Evolutionary conservation across 495 filamentous ascomycete species (phyloP).

Genomic region (Rostrohypoxylon terebratum): DNA sequence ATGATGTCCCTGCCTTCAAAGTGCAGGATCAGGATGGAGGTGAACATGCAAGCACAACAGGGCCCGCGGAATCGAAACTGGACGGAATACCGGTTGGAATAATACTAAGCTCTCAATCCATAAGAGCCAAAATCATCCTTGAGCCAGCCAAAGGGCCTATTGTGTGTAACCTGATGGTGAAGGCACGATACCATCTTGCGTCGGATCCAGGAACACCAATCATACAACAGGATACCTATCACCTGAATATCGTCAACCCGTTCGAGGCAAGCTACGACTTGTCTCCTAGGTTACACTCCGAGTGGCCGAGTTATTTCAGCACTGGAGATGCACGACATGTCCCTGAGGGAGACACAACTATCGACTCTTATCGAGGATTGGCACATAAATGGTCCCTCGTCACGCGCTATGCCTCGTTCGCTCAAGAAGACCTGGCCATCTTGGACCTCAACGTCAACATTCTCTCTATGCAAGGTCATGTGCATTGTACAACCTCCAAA

Average conservation of each 20-base stretch:
- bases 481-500: constrained; percentile 54
- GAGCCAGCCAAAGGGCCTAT: constrained; percentile 63
- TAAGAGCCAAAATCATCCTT: constrained; percentile 58
- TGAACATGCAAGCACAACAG: constrained; percentile 40
- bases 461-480: constrained; percentile 65
- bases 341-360: constrained; percentile 32
- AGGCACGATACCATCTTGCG: constrained; percentile 78
- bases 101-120: constrained; percentile 64
- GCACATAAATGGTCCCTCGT: constrained; percentile 82
- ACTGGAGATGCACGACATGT: constrained; percentile 55
- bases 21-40: constrained; percentile 57
- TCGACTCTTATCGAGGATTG: constrained; percentile 65
- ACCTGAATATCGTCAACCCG: constrained; percentile 78
- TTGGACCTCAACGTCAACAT: constrained; percentile 70
- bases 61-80: constrained; percentile 52
- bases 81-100: constrained; percentile 52
- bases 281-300: constrained; percentile 76
- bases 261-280: constrained; percentile 93
- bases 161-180: constrained; percentile 76
- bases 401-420: constrained; percentile 78
- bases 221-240: constrained; percentile 72
- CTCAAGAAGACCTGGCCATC: constrained; percentile 75
- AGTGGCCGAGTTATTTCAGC: constrained; percentile 89
- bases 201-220: constrained; percentile 88
- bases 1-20: constrained; percentile 60